A percentile compares a stretch with the other conserved stretches of the same genome.
phyloP scores from a whole-genome alignment of 768 basidiomycete genomes.

The Panus rudis region DNA sequence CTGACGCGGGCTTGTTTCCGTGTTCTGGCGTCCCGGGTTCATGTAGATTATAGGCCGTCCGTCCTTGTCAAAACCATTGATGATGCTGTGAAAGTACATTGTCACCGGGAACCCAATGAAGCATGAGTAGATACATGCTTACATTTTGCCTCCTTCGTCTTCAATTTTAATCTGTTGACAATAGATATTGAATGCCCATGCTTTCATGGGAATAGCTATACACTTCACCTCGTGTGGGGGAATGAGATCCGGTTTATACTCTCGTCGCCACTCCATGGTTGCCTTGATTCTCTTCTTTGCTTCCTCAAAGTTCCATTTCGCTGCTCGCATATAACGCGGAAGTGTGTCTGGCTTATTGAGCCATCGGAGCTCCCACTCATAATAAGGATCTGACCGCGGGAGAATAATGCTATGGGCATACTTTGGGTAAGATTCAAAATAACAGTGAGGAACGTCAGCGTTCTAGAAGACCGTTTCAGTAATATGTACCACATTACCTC shows the following conservation, averaged over 20 bases:
- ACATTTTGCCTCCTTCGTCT: conserved; percentile 87
- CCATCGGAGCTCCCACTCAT: conserved; percentile 76
- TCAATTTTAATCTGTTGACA: conserved; percentile 53
- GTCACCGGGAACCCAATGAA: background rate
- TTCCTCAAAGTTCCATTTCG: conserved; percentile 77
- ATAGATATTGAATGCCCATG: background rate
- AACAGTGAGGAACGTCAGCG: no score
- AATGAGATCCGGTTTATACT: conserved; percentile 81
- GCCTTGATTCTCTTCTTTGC: conserved; percentile 71
- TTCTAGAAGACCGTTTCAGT: no score
- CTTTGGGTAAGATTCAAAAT: conserved; percentile 28
- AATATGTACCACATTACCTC: conserved; percentile 36
- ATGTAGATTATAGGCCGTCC: conserved; percentile 87
- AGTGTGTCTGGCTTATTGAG: conserved; percentile 60
- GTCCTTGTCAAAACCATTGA: conserved; percentile 81
- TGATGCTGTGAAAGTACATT: conserved; percentile 38
- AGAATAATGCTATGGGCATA: conserved; percentile 60
- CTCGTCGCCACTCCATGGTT: conserved; percentile 80
- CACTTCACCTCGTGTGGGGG: conserved; percentile 58
- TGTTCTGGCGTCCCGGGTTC: conserved; percentile 85
- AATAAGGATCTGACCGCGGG: conserved; percentile 62
- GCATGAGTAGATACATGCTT: conserved; percentile 17
- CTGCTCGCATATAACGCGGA: conserved; percentile 75
- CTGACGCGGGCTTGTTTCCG: conserved; percentile 68
- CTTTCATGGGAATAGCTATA: background rate